Base-by-base conservation (phyloP, 1,284 basidiomycete species). In the Entoloma clypeatum region DNA sequence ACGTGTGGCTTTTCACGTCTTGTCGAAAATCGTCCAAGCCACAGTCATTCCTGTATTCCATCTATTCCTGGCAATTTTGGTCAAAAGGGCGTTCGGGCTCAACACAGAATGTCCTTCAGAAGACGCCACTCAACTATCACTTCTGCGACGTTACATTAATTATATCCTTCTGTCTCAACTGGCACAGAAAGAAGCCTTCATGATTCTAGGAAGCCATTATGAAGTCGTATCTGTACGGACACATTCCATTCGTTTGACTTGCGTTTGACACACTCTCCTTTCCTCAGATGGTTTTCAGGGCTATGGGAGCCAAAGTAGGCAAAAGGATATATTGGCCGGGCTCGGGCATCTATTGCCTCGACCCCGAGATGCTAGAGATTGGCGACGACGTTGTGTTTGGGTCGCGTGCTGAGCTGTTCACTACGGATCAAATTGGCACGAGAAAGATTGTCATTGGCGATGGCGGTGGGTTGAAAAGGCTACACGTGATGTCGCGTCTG, bases 301-400 rank as follows among this genome's bases (percentile, higher is more conserved):
- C 60, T 22, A 71, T 72, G 70, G 70, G 70, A 14, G 69, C 70
- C 17, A 71, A 69, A 53, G 56, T 72, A 16, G 71, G 70, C 13
- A 58, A 62, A 44, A 62, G 66, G 5, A 63, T 73, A n/a, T 73
- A 72, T 51, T 72, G 71, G 71, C 70, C 70, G 9, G 67, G 65
- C 7, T 68, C 66, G 11, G 67, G 69, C 9, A 56, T 73, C 25
- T 62, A 65, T 49, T 72, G 71, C 39, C 59, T 58, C 7, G 71
- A 73, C 42, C 69, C 70, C 1, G 70, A 72, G 53, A 54, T 73
- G 18, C 53, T 73, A 39, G 68, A 71, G 36, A 65, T 72, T 27
- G 70, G 69, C 18, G 62, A 72, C 51, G 67, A 71, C 44, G 69
- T 72, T 24, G 65, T 72, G 9, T 71, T 72, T 51, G 71, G 71